A percentile compares a stretch with the other conserved stretches of the same genome.
These are phyloP conservation scores for Aspergillus incahuasiensis DNA, from an alignment of 495 filamentous ascomycete species.

Conservation along the genomic window DNA sequence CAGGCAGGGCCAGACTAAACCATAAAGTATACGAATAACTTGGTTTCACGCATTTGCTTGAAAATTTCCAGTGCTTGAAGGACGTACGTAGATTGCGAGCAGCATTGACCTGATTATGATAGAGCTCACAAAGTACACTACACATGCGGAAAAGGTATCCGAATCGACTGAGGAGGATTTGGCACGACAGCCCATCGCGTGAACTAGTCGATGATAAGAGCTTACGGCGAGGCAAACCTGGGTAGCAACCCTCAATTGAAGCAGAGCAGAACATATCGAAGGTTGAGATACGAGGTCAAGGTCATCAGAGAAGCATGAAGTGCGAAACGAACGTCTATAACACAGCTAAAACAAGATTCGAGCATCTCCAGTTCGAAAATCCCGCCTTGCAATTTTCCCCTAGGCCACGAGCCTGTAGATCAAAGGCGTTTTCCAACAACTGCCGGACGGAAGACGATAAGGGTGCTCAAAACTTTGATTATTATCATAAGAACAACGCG, in stretches of 20 bases:
- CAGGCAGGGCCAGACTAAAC: too few relatives aligned
- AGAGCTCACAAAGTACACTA: too few relatives aligned
- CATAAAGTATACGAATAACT: too few relatives aligned
- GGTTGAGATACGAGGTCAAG: not conserved
- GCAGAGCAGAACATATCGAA: not conserved
- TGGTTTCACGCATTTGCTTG: too few relatives aligned
- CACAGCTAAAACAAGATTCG: constrained; percentile 13
- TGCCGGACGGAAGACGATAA: constrained; percentile 19
- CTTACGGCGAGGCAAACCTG: too few relatives aligned
- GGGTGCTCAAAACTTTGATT: constrained; percentile 44
- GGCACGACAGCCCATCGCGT: too few relatives aligned
- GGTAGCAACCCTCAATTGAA: not conserved
- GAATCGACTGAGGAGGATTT: too few relatives aligned
- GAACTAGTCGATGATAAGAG: too few relatives aligned
- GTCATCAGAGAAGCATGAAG: constrained; percentile 13
- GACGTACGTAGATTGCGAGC: too few relatives aligned
- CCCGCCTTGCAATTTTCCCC: not conserved
- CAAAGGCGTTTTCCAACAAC: not conserved
- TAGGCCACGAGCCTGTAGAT: constrained; percentile 1
- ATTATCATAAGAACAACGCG: constrained; percentile 46
- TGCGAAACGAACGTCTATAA: constrained; percentile 23
- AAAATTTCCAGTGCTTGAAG: too few relatives aligned
- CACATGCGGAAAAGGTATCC: too few relatives aligned
- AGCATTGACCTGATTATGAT: too few relatives aligned
- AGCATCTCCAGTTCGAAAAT: not conserved